Base-by-base conservation (phyloP, 2,329 filamentous ascomycete species). In the Ascochyta fabae region DNA sequence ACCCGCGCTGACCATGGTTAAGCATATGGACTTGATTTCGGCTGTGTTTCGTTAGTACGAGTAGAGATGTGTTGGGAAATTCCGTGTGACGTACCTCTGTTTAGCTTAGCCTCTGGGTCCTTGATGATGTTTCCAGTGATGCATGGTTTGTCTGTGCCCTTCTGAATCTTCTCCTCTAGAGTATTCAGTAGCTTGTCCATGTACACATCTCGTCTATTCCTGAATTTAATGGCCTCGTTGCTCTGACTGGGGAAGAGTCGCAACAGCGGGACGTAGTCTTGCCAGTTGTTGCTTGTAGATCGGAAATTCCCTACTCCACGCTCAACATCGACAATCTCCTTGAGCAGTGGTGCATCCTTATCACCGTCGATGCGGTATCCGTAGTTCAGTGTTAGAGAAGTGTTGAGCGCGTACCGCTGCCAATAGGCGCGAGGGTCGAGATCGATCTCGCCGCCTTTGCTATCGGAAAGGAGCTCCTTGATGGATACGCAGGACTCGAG, bases 1-100 rank as follows among this genome's bases (percentile, higher is more conserved):
- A 16, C 91, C 91, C 0, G 89, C 91, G 1, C 88, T 90, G 0
- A 94, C 88, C 85, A 94, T 92, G 23, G 89, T 92, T 23, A 95
- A 76, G 70, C 90, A 91, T 63, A 95, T 91, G 3, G 88, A 90
- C 74, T 89, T 91, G 45, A 93, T 82, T 73, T 93, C 91, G 12
- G 85, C 88, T 89, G 24, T 19, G 24, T 70, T 16, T 2, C 42
- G 54, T 67, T 40, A 66, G 60, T 48, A 6, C 15, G 27, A 5
- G 5, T 13, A 4, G 10, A 3, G 5, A 34, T 27, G 33, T 8
- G 29, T 15, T 10, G 23, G 15, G 4, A 6, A 10, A 1, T 13
- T 7, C 74, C 16, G 19, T 22, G 10, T 5, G 15, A 23, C 75
- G 60, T 69, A 86, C 86, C 84, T 60, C 86, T 82, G 59, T 89